A percentile compares a stretch with the other conserved stretches of the same genome.
These are phyloP conservation scores for Puccinia coronata DNA, from an alignment of 1,284 basidiomycete genomes.

Conservation along the genomic window DNA sequence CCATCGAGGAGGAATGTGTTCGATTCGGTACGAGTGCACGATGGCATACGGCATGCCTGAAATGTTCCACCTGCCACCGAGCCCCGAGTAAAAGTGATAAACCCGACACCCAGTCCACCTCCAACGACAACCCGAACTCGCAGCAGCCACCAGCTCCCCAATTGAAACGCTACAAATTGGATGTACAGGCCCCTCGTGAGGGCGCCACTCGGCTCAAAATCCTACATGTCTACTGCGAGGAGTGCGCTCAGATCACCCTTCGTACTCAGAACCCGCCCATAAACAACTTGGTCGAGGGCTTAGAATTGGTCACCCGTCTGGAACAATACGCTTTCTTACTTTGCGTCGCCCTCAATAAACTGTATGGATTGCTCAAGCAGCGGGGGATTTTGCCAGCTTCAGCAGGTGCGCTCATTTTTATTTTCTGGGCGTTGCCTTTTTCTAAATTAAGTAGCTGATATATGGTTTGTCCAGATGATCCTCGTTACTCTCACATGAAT, in stretches of 20 bases:
- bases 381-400: conserved; percentile 82
- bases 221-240: conserved; percentile 68
- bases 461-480: conserved; percentile 49
- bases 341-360: conserved; percentile 87
- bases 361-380: conserved; percentile 87
- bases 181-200: conserved; percentile 51
- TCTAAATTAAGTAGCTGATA: too few relatives aligned
- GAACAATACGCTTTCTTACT: conserved; percentile 98
- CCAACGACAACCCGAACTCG: conserved; percentile 62
- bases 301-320: conserved; percentile 85
- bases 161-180: conserved; percentile 53
- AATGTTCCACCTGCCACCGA: conserved; percentile 77
- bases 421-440: too few relatives aligned
- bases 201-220: conserved; percentile 25
- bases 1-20: conserved; percentile 96
- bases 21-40: conserved; percentile 88
- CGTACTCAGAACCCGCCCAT: conserved; percentile 39
- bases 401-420: conserved; percentile 64
- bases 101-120: not conserved
- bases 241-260: conserved; percentile 65
- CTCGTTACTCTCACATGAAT: conserved; percentile 43
- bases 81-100: conserved; percentile 62
- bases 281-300: conserved; percentile 65
- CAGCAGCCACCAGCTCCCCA: conserved; percentile 46
- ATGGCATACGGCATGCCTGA: conserved; percentile 92